These are phyloP conservation scores for Thalia dealbata DNA, from an alignment of 176 grass and related monocot species.

Conservation along the genomic window DNA sequence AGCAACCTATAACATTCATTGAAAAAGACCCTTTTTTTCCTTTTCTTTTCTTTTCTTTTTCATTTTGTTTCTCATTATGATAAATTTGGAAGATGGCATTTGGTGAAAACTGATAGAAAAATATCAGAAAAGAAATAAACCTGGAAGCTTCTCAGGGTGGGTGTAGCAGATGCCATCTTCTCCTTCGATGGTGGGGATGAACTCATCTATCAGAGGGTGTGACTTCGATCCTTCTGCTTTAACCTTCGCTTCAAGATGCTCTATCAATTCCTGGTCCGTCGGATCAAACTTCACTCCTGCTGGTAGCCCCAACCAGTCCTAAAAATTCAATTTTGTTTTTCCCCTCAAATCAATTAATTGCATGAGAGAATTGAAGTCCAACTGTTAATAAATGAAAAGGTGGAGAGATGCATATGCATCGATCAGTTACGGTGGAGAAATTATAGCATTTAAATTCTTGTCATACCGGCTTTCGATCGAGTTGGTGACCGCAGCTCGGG, in stretches of 20 bases:
- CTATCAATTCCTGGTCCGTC: conserved; percentile 87
- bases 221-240: conserved; percentile 61
- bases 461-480: conserved; percentile 78
- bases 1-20: conserved; percentile 15
- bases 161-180: conserved; percentile 99
- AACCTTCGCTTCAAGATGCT: conserved; percentile 89
- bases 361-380: too few species aligned
- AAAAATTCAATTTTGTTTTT: neutral
- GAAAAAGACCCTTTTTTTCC: conserved; percentile 63
- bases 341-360: neutral
- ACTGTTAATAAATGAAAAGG: too few species aligned
- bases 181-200: conserved; percentile 91
- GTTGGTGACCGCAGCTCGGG: conserved; percentile 71
- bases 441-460: neutral
- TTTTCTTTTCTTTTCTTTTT: too few species aligned
- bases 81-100: conserved; percentile 34
- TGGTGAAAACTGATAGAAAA: conserved; percentile 31
- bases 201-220: conserved; percentile 92
- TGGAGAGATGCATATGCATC: too few species aligned
- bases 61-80: too few species aligned
- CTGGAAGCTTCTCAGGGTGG: conserved; percentile 96
- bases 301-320: conserved; percentile 87
- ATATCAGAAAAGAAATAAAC: conserved; percentile 27
- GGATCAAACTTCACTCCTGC: conserved; percentile 98
- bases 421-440: neutral